Percentiles rank a stretch among this genome's conserved stretches.
These are phyloP conservation scores for Fusarium xyrophilum DNA, from an alignment of 2,329 filamentous ascomycete genomes.

Conservation along the genomic window DNA sequence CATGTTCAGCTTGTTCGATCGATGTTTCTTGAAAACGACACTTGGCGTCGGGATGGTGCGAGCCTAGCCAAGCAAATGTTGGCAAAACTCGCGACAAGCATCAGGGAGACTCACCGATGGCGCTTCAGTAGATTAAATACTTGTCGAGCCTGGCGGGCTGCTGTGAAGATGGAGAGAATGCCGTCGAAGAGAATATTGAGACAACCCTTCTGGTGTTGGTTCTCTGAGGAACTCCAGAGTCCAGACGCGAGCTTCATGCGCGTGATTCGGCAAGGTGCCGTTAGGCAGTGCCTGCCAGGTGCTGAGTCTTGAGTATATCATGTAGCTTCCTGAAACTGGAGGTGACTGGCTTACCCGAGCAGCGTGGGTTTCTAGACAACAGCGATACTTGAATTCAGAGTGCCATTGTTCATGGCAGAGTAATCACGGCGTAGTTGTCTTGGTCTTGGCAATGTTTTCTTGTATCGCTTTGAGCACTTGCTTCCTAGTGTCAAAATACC, in stretches of 20 bases:
- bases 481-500: neutral
- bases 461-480: neutral
- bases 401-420: neutral
- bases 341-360: neutral
- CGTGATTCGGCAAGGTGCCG: no score
- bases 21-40: rapidly evolving
- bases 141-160: rapidly evolving
- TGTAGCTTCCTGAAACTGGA: no score
- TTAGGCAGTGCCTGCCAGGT: neutral
- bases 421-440: rapidly evolving
- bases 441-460: neutral
- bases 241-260: no score
- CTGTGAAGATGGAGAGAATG: neutral
- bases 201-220: neutral
- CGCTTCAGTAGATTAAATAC: rapidly evolving
- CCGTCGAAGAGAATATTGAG: rapidly evolving
- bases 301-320: rapidly evolving
- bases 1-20: neutral
- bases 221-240: no score
- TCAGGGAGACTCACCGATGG: neutral
- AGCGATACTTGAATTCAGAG: rapidly evolving
- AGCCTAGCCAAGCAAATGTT: neutral
- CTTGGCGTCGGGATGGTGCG: neutral
- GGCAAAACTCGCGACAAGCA: rapidly evolving
- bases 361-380: rapidly evolving